These are phyloP conservation scores for Chlorella sp. DNA, from an alignment of 139 green algal species.

Conservation along the genomic window DNA sequence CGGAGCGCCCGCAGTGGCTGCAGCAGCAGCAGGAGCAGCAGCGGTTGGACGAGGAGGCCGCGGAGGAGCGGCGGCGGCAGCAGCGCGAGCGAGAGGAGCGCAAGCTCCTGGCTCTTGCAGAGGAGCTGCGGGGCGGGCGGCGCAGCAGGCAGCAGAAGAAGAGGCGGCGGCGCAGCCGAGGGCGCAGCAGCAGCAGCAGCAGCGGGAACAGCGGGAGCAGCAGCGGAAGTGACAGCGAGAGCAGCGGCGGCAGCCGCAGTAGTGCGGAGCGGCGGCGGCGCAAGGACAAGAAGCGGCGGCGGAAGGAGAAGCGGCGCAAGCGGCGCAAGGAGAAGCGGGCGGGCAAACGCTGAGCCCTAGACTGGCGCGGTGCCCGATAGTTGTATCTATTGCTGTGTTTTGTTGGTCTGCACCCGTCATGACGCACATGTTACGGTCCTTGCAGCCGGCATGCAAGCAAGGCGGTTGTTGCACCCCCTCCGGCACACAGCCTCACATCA, in stretches of 20 bases:
- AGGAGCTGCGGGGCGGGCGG: background rate
- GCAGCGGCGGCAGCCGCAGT: background rate
- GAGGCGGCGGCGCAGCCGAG: background rate
- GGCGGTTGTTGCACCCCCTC: no score
- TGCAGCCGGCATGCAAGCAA: no score
- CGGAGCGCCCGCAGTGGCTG: slow-evolving; percentile 43
- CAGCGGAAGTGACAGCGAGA: background rate
- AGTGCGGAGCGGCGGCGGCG: background rate
- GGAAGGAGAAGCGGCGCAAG: slow-evolving; percentile 11
- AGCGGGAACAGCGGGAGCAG: background rate
- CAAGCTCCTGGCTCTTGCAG: background rate
- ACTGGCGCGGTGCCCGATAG: no score
- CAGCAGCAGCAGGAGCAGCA: slow-evolving; percentile 8
- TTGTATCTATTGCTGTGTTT: no score
- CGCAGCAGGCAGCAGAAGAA: background rate
- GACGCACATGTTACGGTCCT: no score
- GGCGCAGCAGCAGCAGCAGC: background rate
- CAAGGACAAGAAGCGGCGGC: slow-evolving; percentile 16
- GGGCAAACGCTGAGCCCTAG: no score
- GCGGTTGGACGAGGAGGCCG: background rate
- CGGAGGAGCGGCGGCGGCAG: background rate
- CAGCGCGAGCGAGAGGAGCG: slow-evolving; percentile 2
- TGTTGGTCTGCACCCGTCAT: no score
- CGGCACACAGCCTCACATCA: no score
- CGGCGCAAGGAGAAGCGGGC: slow-evolving; percentile 16